Conservation (phyloP, 2,329 filamentous ascomycete species). For the Aspergillus flavus region DNA sequence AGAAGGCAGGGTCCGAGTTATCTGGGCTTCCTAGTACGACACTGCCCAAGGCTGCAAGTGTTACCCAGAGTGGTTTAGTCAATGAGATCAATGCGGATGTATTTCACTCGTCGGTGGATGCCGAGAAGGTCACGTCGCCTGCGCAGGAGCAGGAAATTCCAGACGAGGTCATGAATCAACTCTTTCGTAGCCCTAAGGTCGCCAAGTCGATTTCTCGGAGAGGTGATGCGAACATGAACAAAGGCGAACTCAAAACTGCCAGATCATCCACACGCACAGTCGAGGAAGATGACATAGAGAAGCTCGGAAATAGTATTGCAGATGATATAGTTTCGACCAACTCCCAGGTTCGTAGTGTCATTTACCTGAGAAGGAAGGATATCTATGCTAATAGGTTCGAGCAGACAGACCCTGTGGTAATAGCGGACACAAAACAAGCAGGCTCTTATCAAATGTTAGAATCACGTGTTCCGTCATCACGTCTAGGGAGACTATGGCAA, state of each 20-base stretch:
- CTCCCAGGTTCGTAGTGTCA: constrained; percentile 15
- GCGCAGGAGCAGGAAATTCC: constrained; percentile 50
- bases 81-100: constrained; percentile 59
- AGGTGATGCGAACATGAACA: constrained; percentile 20
- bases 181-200: constrained; percentile 64
- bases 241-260: not conserved
- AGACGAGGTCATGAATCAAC: constrained; percentile 61
- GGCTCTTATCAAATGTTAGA: constrained; percentile 73
- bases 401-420: constrained; percentile 20
- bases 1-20: constrained; percentile 48
- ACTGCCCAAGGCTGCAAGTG: constrained; percentile 55
- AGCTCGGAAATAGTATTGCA: constrained; percentile 20
- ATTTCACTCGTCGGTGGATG: constrained; percentile 47
- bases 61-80: constrained; percentile 46
- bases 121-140: constrained; percentile 17
- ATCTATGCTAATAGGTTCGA: constrained; percentile 10
- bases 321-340: constrained; percentile 16
- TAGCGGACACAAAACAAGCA: constrained; percentile 29
- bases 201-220: constrained; percentile 58
- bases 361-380: not conserved
- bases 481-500: constrained; percentile 88
- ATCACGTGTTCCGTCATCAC: constrained; percentile 85
- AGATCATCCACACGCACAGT: not conserved
- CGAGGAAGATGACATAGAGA: constrained; percentile 45
- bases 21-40: constrained; percentile 59